Evolutionary conservation across 2,329 filamentous ascomycete species (phyloP).

Genomic region (Hypomyces perniciosus): DNA sequence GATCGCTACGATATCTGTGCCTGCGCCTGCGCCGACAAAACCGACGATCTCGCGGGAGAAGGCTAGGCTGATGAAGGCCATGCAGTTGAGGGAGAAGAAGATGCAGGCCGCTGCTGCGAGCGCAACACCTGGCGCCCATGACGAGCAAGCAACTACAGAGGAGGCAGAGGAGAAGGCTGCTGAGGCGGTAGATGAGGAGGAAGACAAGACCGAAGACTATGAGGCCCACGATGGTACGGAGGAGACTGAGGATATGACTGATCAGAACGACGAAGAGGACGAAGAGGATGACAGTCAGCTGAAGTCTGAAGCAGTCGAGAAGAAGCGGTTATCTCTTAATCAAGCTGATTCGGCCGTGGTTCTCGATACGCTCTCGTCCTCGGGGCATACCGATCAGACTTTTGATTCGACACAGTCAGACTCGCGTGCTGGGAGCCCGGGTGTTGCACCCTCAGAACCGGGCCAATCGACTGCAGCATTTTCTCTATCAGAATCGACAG

Average conservation of each 20-base stretch:
- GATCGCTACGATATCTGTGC: slow-evolving; percentile 33
- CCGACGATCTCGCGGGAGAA: slow-evolving; percentile 77
- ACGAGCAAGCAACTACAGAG: slow-evolving; percentile 12
- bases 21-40: slow-evolving; percentile 37
- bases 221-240: not conserved
- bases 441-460: slow-evolving; percentile 47
- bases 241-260: slow-evolving; percentile 7
- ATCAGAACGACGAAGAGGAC: slow-evolving; percentile 14
- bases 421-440: slow-evolving; percentile 53
- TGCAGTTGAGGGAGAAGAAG: slow-evolving; percentile 83
- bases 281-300: slow-evolving; percentile 18
- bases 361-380: slow-evolving; percentile 39
- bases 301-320: slow-evolving; percentile 21
- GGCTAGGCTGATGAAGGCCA: slow-evolving; percentile 84
- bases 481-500: slow-evolving; percentile 57
- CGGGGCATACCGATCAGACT: slow-evolving; percentile 39
- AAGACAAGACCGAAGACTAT: slow-evolving; percentile 16
- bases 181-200: slow-evolving; percentile 12
- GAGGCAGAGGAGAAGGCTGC: slow-evolving; percentile 7
- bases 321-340: slow-evolving; percentile 33
- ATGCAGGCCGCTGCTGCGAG: slow-evolving; percentile 30
- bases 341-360: slow-evolving; percentile 52
- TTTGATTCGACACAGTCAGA: slow-evolving; percentile 46
- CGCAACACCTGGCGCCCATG: slow-evolving; percentile 16
- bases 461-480: slow-evolving; percentile 58